Percentiles rank a stretch among this genome's conserved stretches.
These are phyloP conservation scores for Kwoniella heveanensis DNA, from an alignment of 768 basidiomycete genomes.

Conservation along the genomic window DNA sequence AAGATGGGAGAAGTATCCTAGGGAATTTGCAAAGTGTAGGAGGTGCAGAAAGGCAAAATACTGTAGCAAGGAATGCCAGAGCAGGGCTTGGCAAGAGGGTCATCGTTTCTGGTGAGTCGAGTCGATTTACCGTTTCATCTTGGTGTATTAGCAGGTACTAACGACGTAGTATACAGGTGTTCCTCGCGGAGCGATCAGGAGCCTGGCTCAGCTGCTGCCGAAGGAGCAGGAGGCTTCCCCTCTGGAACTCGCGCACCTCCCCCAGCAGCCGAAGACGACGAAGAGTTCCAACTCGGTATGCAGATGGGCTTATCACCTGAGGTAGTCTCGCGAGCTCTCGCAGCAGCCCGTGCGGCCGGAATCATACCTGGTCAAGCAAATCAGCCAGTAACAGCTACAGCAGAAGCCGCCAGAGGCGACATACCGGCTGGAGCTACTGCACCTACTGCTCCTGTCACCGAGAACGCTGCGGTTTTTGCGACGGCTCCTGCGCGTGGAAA, in stretches of 20 bases:
- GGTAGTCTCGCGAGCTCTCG: conserved; percentile 15
- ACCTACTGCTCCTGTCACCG: neutral
- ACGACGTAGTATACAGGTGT: conserved; percentile 26
- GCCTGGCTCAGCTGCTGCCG: conserved; percentile 16
- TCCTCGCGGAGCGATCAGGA: conserved; percentile 32
- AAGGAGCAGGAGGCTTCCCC: conserved; percentile 12
- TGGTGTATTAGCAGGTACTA: too few relatives aligned
- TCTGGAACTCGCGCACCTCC: conserved; percentile 4
- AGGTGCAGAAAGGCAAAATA: conserved; percentile 97
- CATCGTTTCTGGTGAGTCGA: conserved; percentile 80
- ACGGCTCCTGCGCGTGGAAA: too few relatives aligned
- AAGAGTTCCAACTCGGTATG: conserved; percentile 18
- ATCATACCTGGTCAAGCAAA: conserved; percentile 10
- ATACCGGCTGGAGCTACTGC: neutral
- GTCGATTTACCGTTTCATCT: too few relatives aligned
- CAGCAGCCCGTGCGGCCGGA: conserved; percentile 19
- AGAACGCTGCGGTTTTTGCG: too few relatives aligned
- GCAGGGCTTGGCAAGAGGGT: conserved; percentile 92
- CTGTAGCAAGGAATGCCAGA: conserved; percentile 96
- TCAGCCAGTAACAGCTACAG: neutral
- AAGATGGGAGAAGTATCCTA: conserved; percentile 85
- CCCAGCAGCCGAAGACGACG: conserved; percentile 29
- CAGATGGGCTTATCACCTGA: conserved; percentile 24
- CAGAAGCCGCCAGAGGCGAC: neutral
- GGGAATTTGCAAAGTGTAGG: conserved; percentile 96